A percentile compares a stretch with the other conserved stretches of the same genome.
phyloP scores from a whole-genome alignment of 129 eudicot species.

The Rutidosis leptorrhynchoides region DNA sequence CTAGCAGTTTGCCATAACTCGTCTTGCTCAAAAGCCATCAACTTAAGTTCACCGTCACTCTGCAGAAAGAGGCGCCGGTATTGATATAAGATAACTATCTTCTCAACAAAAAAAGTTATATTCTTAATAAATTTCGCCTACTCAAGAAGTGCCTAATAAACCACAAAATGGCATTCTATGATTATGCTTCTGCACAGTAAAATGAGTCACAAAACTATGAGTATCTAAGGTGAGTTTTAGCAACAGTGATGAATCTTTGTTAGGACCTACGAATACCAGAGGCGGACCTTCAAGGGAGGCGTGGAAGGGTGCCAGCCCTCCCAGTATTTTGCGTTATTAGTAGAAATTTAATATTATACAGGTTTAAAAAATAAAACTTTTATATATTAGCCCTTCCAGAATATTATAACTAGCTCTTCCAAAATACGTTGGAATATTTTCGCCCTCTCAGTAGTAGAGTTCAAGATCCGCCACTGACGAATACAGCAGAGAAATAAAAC shows the following conservation, averaged over 20 bases:
- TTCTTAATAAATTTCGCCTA: neutral
- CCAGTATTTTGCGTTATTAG: too few species aligned
- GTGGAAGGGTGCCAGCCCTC: too few species aligned
- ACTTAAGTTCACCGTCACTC: slow-evolving; percentile 66
- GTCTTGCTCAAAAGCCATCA: slow-evolving; percentile 87
- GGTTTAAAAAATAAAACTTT: too few species aligned
- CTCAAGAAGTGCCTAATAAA: slow-evolving; percentile 12
- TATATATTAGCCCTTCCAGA: too few species aligned
- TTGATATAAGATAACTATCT: neutral
- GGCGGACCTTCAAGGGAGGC: too few species aligned
- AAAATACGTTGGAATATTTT: too few species aligned
- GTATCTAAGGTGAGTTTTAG: slow-evolving; percentile 1
- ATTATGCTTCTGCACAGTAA: neutral
- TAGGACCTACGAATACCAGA: neutral
- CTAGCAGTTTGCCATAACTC: slow-evolving; percentile 86
- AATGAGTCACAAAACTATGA: neutral
- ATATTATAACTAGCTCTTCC: too few species aligned
- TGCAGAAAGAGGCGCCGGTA: slow-evolving; percentile 18
- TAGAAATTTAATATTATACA: too few species aligned
- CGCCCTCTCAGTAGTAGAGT: too few species aligned
- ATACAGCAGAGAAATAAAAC: neutral
- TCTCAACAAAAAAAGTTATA: slow-evolving; percentile 12
- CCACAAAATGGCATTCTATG: neutral
- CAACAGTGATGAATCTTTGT: neutral
- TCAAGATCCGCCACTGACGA: too few species aligned